These are phyloP conservation scores for Pezicula rhizophila DNA, from an alignment of 2,329 filamentous ascomycete genomes.

Conservation along the genomic window DNA sequence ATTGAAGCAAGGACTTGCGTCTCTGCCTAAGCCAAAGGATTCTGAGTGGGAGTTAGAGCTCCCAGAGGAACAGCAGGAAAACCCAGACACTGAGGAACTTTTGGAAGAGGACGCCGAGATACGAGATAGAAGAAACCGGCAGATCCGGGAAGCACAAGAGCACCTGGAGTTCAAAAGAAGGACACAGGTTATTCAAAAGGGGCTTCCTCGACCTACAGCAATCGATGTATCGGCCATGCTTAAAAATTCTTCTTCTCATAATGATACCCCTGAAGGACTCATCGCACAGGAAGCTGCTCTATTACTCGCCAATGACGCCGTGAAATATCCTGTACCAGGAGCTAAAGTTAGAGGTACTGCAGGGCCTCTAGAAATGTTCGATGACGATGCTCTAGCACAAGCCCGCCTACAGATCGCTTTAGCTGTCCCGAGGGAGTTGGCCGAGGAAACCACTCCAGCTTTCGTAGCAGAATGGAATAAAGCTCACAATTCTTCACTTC, in stretches of 20 bases:
- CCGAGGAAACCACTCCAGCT: slow-evolving; percentile 44
- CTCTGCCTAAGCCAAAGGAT: slow-evolving; percentile 87
- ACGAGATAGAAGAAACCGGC: slow-evolving; percentile 71
- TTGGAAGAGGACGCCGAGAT: slow-evolving; percentile 61
- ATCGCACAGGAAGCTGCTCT: slow-evolving; percentile 73
- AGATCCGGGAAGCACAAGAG: slow-evolving; percentile 63
- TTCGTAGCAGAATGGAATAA: slow-evolving; percentile 49
- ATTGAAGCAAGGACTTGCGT: slow-evolving; percentile 67
- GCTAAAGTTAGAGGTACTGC: slow-evolving; percentile 57
- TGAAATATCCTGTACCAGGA: slow-evolving; percentile 65
- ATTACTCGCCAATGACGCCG: slow-evolving; percentile 77
- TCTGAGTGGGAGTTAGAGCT: slow-evolving; percentile 91
- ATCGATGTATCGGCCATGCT: slow-evolving; percentile 68
- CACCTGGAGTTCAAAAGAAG: slow-evolving; percentile 72
- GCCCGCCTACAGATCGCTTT: slow-evolving; percentile 67
- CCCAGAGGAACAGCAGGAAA: slow-evolving; percentile 72
- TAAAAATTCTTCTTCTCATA: slow-evolving; percentile 51
- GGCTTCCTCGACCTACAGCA: slow-evolving; percentile 68
- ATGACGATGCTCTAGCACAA: slow-evolving; percentile 65
- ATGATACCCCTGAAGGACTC: slow-evolving; percentile 59
- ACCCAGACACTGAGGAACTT: slow-evolving; percentile 39
- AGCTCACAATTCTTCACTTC: slow-evolving; percentile 47
- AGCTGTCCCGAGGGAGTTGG: slow-evolving; percentile 38
- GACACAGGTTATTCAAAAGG: slow-evolving; percentile 85
- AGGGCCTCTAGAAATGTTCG: slow-evolving; percentile 55